Conservation (phyloP, 2,329 filamentous ascomycete species). For the Fusarium poae region DNA sequence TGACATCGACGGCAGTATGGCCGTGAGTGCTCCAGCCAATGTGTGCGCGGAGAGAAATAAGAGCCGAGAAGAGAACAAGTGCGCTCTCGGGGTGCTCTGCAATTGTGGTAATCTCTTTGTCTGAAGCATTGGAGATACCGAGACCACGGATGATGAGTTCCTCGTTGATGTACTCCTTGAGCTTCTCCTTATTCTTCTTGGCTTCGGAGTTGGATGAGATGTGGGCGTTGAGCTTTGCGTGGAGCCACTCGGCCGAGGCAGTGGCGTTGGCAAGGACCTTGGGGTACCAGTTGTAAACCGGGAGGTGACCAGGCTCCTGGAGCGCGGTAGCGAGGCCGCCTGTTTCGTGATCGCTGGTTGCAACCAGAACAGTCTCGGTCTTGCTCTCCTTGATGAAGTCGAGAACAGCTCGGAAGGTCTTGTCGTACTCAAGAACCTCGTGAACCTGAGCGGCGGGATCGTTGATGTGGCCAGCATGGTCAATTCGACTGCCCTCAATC, state of each 20-base stretch:
- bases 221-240: slow-evolving; percentile 71
- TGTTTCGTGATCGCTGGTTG: slow-evolving; percentile 96
- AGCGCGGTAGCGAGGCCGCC: slow-evolving; percentile 87
- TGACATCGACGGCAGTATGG: slow-evolving; percentile 94
- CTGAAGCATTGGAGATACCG: slow-evolving; percentile 79
- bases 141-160: slow-evolving; percentile 77
- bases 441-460: slow-evolving; percentile 87
- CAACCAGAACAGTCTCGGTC: slow-evolving; percentile 83
- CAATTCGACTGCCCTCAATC: slow-evolving; percentile 97
- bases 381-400: slow-evolving; percentile 84
- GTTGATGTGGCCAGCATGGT: slow-evolving; percentile 91
- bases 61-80: slow-evolving; percentile 77
- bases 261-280: slow-evolving; percentile 80
- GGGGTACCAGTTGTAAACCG: slow-evolving; percentile 83
- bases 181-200: slow-evolving; percentile 54
- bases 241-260: slow-evolving; percentile 80
- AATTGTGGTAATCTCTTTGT: slow-evolving; percentile 77
- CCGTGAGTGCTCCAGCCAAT: slow-evolving; percentile 96
- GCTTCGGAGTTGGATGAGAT: slow-evolving; percentile 58
- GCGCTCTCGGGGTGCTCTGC: slow-evolving; percentile 69
- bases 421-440: slow-evolving; percentile 96
- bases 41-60: slow-evolving; percentile 88
- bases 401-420: slow-evolving; percentile 82
- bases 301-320: slow-evolving; percentile 68
- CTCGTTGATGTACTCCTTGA: slow-evolving; percentile 75